A percentile compares a stretch with the other conserved stretches of the same genome.
Conservation (phyloP, 192 early-diverging fungal genomes). For the Allomyces javanicus region DNA sequence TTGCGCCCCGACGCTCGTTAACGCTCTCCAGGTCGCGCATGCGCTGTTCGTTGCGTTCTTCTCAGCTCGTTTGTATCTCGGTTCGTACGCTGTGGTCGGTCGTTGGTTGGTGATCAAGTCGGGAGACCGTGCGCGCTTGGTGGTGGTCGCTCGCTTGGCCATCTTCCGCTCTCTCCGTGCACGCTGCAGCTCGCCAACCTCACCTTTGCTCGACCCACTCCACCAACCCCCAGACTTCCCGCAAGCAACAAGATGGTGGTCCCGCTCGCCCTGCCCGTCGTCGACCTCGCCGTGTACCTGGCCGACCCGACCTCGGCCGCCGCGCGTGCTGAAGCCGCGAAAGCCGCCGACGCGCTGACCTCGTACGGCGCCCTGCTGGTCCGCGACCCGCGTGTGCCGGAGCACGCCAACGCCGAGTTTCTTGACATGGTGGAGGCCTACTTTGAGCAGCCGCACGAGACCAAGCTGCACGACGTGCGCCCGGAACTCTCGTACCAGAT, state of each 20-base stretch:
- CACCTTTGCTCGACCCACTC: no score
- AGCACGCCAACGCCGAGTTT: conserved; percentile 22
- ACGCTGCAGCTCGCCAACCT: no score
- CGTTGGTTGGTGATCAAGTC: no score
- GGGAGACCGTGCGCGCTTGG: no score
- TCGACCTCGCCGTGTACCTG: background rate
- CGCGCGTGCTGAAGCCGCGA: conserved; percentile 1
- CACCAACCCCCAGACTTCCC: no score
- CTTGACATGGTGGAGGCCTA: conserved; percentile 50
- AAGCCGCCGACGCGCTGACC: conserved; percentile 38
- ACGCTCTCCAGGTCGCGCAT: no score
- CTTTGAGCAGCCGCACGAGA: conserved; percentile 36
- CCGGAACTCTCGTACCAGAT: conserved; percentile 35
- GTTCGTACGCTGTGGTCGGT: no score
- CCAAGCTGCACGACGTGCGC: conserved; percentile 38
- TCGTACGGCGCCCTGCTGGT: conserved; percentile 41
- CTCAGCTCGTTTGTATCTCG: no score
- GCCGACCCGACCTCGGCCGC: background rate
- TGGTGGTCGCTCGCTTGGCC: no score
- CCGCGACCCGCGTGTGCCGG: conserved; percentile 44
- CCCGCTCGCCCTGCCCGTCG: conserved; percentile 1
- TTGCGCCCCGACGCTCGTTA: no score
- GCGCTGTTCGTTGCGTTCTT: no score
- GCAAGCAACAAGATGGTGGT: background rate
- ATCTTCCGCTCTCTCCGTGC: no score